These are phyloP conservation scores for Lachnellula cervina DNA, from an alignment of 2,329 filamentous ascomycete species.

Conservation along the genomic window DNA sequence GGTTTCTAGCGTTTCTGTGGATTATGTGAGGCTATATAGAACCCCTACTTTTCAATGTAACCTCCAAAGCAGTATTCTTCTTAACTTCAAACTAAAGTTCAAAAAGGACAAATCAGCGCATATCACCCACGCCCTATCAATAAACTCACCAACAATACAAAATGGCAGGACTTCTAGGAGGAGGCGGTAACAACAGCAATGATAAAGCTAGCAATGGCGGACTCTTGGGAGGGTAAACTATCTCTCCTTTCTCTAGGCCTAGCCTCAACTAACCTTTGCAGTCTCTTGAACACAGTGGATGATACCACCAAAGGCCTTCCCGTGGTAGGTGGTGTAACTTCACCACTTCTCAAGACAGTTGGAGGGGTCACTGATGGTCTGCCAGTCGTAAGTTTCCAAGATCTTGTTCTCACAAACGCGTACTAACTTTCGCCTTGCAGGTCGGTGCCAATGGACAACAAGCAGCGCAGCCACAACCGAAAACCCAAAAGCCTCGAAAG, in stretches of 20 bases:
- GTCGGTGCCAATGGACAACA: constrained; percentile 17
- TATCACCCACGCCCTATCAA: neutral
- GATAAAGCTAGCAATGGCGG: constrained; percentile 11
- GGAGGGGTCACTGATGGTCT: constrained; percentile 24
- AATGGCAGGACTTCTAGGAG: constrained; percentile 44
- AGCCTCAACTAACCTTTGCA: neutral
- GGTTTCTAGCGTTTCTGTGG: neutral
- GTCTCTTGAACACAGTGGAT: constrained; percentile 22
- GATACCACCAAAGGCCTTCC: constrained; percentile 24
- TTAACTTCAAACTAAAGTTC: neutral
- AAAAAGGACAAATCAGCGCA: neutral
- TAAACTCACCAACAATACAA: constrained; percentile 1
- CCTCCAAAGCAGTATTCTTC: neutral
- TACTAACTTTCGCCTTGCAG: constrained; percentile 7
- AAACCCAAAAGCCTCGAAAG: constrained; percentile 9
- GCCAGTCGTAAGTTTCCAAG: constrained; percentile 16
- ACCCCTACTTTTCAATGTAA: neutral
- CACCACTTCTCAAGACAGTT: constrained; percentile 23
- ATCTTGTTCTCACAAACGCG: neutral
- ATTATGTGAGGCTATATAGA: neutral
- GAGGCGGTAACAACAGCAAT: constrained; percentile 16
- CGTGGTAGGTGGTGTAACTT: constrained; percentile 21
- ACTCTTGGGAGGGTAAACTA: constrained; percentile 15
- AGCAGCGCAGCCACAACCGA: constrained; percentile 1
- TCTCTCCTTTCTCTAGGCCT: neutral